phyloP scores from a whole-genome alignment of 106 monocot species.

The Agapanthus africanus region DNA sequence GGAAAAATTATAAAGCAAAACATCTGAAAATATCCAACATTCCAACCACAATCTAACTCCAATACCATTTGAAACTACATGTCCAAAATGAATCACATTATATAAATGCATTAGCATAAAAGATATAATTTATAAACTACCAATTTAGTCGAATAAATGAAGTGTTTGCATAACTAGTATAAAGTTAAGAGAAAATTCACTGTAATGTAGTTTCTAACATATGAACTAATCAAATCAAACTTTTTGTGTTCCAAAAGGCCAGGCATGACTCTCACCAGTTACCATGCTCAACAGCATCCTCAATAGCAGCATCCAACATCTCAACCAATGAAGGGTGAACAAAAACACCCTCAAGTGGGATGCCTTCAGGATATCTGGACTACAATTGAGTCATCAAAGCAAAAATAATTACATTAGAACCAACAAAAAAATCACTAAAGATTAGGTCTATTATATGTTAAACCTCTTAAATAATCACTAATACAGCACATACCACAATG shows the following conservation, averaged over 20 bases:
- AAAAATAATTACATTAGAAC: slow-evolving; percentile 11
- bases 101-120: not conserved
- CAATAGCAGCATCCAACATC: slow-evolving; percentile 89
- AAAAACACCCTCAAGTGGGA: slow-evolving; percentile 72
- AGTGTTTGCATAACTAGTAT: not conserved
- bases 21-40: not conserved
- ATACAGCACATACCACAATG: not conserved
- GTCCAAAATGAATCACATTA: too few relatives aligned
- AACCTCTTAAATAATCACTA: not conserved
- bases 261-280: slow-evolving; percentile 50
- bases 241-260: not conserved
- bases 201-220: too few relatives aligned
- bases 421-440: slow-evolving; percentile 5
- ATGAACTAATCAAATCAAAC: too few relatives aligned
- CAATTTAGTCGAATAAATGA: not conserved
- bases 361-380: slow-evolving; percentile 92
- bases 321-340: slow-evolving; percentile 85
- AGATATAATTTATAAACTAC: not conserved
- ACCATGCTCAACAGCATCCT: slow-evolving; percentile 76
- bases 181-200: too few relatives aligned
- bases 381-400: slow-evolving; percentile 30
- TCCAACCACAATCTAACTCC: not conserved
- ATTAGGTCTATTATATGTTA: not conserved
- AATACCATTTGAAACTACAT: not conserved
- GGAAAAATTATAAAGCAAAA: not conserved